These are phyloP conservation scores for Pouteria glomerata DNA, from an alignment of 148 eudicot genomes.

Conservation along the genomic window DNA sequence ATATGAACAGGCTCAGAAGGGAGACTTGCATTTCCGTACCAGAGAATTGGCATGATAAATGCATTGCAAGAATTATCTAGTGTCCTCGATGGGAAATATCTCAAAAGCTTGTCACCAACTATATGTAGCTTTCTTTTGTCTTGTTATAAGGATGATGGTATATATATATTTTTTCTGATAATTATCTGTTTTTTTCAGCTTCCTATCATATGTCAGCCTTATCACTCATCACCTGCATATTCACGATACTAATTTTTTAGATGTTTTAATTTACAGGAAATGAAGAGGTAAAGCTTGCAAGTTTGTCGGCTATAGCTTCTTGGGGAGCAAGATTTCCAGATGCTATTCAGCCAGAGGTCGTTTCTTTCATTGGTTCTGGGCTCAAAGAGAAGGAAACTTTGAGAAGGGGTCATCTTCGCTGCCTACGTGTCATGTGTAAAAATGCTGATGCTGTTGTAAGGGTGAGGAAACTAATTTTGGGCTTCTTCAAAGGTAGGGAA, in stretches of 20 bases:
- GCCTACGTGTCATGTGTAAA: conserved; percentile 59
- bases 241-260: not conserved
- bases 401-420: conserved; percentile 88
- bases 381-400: conserved; percentile 87
- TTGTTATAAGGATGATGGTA: conserved; percentile 92
- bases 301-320: conserved; percentile 64
- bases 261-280: conserved; percentile 52
- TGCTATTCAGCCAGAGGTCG: conserved; percentile 46
- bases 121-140: conserved; percentile 65
- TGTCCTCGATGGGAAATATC: conserved; percentile 77
- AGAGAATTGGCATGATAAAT: conserved; percentile 88
- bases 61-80: conserved; percentile 71
- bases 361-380: conserved; percentile 68
- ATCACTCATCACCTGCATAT: not conserved
- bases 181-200: not conserved
- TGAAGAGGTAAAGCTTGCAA: conserved; percentile 89
- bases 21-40: conserved; percentile 94
- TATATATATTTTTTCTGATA: not conserved
- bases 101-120: conserved; percentile 49
- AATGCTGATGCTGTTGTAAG: conserved; percentile 56
- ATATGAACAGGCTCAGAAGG: conserved; percentile 85
- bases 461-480: conserved; percentile 39
- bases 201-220: not conserved
- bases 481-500: no score
- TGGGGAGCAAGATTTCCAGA: conserved; percentile 71